A percentile compares a stretch with the other conserved stretches of the same genome.
Evolutionary conservation across 495 filamentous ascomycete species (phyloP).

Genomic region (Bombardia bombarda): DNA sequence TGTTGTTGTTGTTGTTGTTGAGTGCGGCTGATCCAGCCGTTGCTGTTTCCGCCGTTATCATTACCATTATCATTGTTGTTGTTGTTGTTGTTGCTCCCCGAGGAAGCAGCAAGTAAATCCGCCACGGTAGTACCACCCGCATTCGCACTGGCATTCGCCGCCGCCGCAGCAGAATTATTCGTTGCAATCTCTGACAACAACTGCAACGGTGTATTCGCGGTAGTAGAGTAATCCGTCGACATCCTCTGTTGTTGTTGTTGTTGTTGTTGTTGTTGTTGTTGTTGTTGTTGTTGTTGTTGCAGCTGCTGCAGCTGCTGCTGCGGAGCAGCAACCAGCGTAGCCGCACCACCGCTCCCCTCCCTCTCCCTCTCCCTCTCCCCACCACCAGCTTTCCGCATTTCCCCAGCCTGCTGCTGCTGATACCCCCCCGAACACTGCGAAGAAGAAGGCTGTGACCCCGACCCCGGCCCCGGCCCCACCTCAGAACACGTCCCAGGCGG

Average conservation of each 20-base stretch:
- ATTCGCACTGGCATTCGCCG: background rate
- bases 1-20: too few relatives aligned
- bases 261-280: background rate
- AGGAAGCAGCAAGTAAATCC: constrained; percentile 3
- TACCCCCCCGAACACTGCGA: too few relatives aligned
- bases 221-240: constrained; percentile 19
- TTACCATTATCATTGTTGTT: background rate
- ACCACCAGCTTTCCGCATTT: too few relatives aligned
- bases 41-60: background rate
- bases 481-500: background rate
- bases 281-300: constrained; percentile 9
- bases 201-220: constrained; percentile 50
- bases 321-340: background rate
- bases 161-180: constrained; percentile 33
- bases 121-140: background rate
- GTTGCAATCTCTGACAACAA: constrained; percentile 63
- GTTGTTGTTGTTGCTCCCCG: background rate
- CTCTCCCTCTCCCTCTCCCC: too few relatives aligned
- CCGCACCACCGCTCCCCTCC: background rate
- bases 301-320: too few relatives aligned
- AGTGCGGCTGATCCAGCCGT: background rate
- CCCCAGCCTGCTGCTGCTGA: too few relatives aligned
- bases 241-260: constrained; percentile 15
- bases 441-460: too few relatives aligned
- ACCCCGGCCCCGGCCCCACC: background rate